Conservation (phyloP, 2,329 filamentous ascomycete species). For the Helotiales sp. region DNA sequence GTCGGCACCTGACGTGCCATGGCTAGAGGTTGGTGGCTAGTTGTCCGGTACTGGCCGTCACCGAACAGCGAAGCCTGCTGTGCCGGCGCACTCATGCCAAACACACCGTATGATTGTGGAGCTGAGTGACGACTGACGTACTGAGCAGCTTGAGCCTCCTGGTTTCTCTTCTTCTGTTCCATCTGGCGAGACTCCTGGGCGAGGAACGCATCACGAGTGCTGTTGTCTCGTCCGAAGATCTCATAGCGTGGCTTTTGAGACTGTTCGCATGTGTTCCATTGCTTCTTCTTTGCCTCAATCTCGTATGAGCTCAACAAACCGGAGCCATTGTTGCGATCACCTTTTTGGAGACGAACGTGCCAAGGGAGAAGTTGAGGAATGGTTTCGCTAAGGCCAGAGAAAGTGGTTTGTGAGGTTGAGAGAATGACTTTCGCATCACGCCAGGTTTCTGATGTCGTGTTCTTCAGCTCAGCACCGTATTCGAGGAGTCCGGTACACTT, state of each 20-base stretch:
- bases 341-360: slow-evolving; percentile 44
- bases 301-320: slow-evolving; percentile 28
- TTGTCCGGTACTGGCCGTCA: neutral
- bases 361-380: slow-evolving; percentile 48
- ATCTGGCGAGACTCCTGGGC: neutral
- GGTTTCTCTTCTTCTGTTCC: neutral
- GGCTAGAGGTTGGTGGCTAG: neutral
- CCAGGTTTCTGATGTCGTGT: slow-evolving; percentile 51
- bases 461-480: slow-evolving; percentile 54
- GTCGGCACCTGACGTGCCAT: neutral
- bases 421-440: slow-evolving; percentile 43
- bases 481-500: slow-evolving; percentile 38
- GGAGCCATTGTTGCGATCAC: slow-evolving; percentile 13
- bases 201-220: neutral
- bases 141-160: neutral
- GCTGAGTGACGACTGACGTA: neutral
- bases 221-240: slow-evolving; percentile 37
- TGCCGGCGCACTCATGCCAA: neutral
- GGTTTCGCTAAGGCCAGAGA: slow-evolving; percentile 47
- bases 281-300: slow-evolving; percentile 39
- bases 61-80: neutral
- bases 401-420: slow-evolving; percentile 51
- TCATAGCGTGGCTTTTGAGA: slow-evolving; percentile 35
- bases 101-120: neutral
- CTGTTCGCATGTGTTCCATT: slow-evolving; percentile 10